phyloP scores from a whole-genome alignment of 2,329 filamentous ascomycete genomes.

The Alternaria triticina region DNA sequence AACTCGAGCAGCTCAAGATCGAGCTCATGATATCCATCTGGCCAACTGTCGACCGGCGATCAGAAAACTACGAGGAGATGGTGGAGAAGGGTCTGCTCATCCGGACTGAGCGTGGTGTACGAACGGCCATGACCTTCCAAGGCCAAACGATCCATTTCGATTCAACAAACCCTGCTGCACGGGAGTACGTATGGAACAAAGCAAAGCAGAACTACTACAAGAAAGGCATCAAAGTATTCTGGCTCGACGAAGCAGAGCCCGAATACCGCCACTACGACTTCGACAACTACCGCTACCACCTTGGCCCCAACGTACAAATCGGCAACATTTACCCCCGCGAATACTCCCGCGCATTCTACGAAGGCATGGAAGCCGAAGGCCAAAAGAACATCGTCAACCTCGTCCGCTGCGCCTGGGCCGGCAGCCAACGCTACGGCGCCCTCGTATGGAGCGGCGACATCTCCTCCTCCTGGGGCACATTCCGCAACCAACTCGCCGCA shows the following conservation, averaged over 20 bases:
- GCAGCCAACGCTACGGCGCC: conserved; percentile 68
- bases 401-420: conserved; percentile 63
- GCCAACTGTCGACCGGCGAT: conserved; percentile 67
- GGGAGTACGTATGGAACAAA: conserved; percentile 65
- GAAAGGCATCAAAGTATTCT: conserved; percentile 69
- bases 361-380: conserved; percentile 61
- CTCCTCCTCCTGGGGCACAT: conserved; percentile 66
- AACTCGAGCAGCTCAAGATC: conserved; percentile 64
- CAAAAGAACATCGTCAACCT: conserved; percentile 67
- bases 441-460: conserved; percentile 73
- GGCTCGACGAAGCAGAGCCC: conserved; percentile 73
- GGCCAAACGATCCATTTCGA: conserved; percentile 68
- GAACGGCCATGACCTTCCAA: conserved; percentile 64
- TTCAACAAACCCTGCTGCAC: conserved; percentile 66
- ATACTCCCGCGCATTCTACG: conserved; percentile 66
- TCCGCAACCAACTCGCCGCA: conserved; percentile 66
- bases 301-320: conserved; percentile 60
- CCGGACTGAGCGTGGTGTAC: conserved; percentile 64
- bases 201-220: conserved; percentile 66
- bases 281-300: conserved; percentile 68
- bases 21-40: conserved; percentile 74
- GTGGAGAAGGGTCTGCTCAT: conserved; percentile 66
- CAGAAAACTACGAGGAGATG: conserved; percentile 68
- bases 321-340: conserved; percentile 66
- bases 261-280: conserved; percentile 71